Percentiles rank a stretch among this genome's conserved stretches.
These are phyloP conservation scores for Forsythia viridissima DNA, from an alignment of 257 asterid genomes.

Conservation along the genomic window DNA sequence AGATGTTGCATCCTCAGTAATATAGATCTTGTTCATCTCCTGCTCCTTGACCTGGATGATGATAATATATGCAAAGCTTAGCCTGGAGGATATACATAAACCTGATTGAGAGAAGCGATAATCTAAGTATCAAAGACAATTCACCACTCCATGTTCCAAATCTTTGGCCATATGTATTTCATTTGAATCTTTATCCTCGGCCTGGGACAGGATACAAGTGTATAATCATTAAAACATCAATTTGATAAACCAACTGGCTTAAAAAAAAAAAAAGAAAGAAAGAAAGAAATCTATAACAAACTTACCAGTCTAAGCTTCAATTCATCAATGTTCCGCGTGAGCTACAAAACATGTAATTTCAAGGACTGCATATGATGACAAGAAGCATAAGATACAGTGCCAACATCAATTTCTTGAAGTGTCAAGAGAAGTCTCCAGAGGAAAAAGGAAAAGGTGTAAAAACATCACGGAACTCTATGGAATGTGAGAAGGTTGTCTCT, in stretches of 20 bases:
- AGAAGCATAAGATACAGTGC: conserved; percentile 25
- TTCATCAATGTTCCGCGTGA: conserved; percentile 59
- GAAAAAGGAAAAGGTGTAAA: background rate
- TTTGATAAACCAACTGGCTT: conserved; percentile 12
- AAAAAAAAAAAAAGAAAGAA: background rate
- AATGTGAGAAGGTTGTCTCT: background rate
- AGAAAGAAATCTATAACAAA: conserved; percentile 16
- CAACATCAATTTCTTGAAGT: conserved; percentile 22
- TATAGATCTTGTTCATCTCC: conserved; percentile 28
- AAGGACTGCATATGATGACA: conserved; percentile 74
- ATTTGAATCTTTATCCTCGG: conserved; percentile 39
- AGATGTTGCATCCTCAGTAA: conserved; percentile 28
- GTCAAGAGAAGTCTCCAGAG: conserved; percentile 10
- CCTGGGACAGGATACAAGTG: conserved; percentile 43
- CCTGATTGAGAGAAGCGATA: conserved; percentile 8
- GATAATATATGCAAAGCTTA: conserved; percentile 16
- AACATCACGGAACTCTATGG: background rate
- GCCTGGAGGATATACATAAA: conserved; percentile 21
- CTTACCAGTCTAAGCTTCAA: conserved; percentile 78
- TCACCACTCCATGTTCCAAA: conserved; percentile 47
- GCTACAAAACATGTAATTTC: conserved; percentile 86
- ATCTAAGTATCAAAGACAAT: conserved; percentile 21
- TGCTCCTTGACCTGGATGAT: conserved; percentile 43
- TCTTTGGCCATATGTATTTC: conserved; percentile 33
- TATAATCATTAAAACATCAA: conserved; percentile 18